Evolutionary conservation across 805 yeast genomes (phyloP).

Genomic region (Sungouiozyma ichnusensis): DNA sequence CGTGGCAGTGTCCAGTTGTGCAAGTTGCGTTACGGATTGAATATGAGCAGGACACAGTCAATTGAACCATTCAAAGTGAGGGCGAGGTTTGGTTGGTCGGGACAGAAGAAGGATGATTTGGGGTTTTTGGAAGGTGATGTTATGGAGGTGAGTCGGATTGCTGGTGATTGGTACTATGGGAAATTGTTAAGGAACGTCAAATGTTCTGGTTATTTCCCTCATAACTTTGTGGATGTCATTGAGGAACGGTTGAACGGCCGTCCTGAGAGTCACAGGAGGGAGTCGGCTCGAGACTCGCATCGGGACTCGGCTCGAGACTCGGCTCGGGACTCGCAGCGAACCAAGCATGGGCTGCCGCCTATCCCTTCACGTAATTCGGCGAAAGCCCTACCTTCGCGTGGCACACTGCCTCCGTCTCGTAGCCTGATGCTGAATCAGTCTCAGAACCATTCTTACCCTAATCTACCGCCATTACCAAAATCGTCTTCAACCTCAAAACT

Average conservation of each 20-base stretch:
- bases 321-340: neutral
- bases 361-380: conserved; percentile 2
- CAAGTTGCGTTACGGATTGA: too few species aligned
- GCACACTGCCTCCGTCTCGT: neutral
- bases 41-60: neutral
- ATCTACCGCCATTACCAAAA: conserved; percentile 20
- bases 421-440: neutral
- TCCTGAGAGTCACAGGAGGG: neutral
- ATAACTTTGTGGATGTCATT: conserved; percentile 64
- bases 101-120: conserved; percentile 76
- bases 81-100: conserved; percentile 90
- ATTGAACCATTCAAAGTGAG: conserved; percentile 55
- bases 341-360: neutral
- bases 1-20: too few species aligned
- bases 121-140: conserved; percentile 92
- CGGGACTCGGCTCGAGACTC: neutral
- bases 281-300: neutral
- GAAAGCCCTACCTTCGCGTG: neutral
- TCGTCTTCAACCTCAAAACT: conserved; percentile 1
- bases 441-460: conserved; percentile 13
- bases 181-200: conserved; percentile 66
- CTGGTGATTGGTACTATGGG: conserved; percentile 93
- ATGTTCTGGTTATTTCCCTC: conserved; percentile 71
- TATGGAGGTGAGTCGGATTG: conserved; percentile 75
- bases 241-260: conserved; percentile 27